Percentiles rank a stretch among this genome's conserved stretches.
phyloP scores from a whole-genome alignment of 2,329 filamentous ascomycete genomes.

The Fonsecaea nubica region DNA sequence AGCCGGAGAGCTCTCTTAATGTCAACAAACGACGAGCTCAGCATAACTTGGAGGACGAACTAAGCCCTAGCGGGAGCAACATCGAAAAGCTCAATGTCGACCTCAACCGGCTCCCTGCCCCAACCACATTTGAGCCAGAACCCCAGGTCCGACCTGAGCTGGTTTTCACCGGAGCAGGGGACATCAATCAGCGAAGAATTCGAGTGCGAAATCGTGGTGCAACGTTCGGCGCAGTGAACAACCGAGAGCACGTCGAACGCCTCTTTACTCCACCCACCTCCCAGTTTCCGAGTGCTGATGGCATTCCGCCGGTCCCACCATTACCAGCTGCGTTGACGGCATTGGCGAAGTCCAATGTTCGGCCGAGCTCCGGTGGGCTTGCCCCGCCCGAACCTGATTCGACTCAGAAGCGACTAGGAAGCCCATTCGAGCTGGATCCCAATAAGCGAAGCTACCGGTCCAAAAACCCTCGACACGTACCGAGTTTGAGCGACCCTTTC shows the following conservation, averaged over 20 bases:
- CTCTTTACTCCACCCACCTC: conserved; percentile 58
- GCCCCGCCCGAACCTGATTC: conserved; percentile 47
- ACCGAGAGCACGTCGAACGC: conserved; percentile 58
- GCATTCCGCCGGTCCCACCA: conserved; percentile 35
- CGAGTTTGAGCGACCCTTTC: conserved; percentile 55
- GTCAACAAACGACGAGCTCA: conserved; percentile 65
- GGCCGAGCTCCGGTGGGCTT: conserved; percentile 36
- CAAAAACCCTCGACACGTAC: conserved; percentile 48
- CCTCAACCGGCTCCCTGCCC: conserved; percentile 37
- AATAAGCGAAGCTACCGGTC: conserved; percentile 45
- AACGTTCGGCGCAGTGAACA: conserved; percentile 63
- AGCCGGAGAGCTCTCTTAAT: conserved; percentile 56
- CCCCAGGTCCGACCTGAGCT: conserved; percentile 39
- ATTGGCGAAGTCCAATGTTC: conserved; percentile 30
- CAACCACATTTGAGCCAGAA: conserved; percentile 55
- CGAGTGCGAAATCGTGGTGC: conserved; percentile 68
- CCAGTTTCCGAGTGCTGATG: conserved; percentile 34
- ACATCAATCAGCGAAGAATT: conserved; percentile 62
- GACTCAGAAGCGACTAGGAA: conserved; percentile 54
- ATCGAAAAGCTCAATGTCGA: conserved; percentile 46
- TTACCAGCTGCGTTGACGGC: conserved; percentile 35
- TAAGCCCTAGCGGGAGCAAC: conserved; percentile 52
- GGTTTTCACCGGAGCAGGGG: conserved; percentile 42
- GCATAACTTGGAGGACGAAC: conserved; percentile 60
- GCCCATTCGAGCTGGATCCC: conserved; percentile 54